Evolutionary conservation across 768 basidiomycete species (phyloP).

Genomic region (Cytidiella melzeri): DNA sequence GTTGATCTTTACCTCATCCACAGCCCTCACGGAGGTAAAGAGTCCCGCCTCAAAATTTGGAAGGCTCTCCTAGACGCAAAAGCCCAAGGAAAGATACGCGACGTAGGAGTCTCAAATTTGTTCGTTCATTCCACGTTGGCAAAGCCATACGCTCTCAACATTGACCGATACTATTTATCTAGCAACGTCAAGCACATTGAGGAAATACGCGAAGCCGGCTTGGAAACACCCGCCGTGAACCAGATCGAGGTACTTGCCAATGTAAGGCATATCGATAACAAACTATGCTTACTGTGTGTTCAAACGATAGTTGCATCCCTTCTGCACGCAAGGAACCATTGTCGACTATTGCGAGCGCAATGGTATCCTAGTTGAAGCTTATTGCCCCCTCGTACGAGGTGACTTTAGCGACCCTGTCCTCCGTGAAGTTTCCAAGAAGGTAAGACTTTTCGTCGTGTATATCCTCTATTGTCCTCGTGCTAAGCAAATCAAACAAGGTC

Average conservation of each 20-base stretch:
- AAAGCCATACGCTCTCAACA: too few species aligned
- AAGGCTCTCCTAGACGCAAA: constrained; percentile 59
- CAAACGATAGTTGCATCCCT: constrained; percentile 68
- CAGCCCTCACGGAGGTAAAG: constrained; percentile 57
- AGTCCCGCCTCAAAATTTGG: constrained; percentile 65
- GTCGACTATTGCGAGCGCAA: constrained; percentile 55
- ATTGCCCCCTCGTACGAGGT: constrained; percentile 61
- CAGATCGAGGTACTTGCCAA: constrained; percentile 72
- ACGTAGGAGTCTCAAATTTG: constrained; percentile 82
- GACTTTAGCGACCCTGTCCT: constrained; percentile 44
- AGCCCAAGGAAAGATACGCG: constrained; percentile 56
- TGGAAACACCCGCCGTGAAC: constrained; percentile 66
- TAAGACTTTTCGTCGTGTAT: constrained; percentile 20
- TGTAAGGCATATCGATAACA: background rate
- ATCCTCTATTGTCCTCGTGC: too few species aligned
- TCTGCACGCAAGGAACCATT: constrained; percentile 76
- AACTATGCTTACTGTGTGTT: too few species aligned
- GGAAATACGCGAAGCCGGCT: constrained; percentile 60
- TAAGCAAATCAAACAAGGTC: constrained; percentile 44
- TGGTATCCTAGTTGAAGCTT: constrained; percentile 35
- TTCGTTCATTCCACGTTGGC: constrained; percentile 37
- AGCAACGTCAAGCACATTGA: constrained; percentile 63
- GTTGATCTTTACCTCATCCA: constrained; percentile 79
- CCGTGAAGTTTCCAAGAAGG: constrained; percentile 52
- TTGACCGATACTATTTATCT: too few species aligned